A percentile compares a stretch with the other conserved stretches of the same genome.
Conservation (phyloP, 352 stramenopile genomes). For the Globisporangium lucens region DNA sequence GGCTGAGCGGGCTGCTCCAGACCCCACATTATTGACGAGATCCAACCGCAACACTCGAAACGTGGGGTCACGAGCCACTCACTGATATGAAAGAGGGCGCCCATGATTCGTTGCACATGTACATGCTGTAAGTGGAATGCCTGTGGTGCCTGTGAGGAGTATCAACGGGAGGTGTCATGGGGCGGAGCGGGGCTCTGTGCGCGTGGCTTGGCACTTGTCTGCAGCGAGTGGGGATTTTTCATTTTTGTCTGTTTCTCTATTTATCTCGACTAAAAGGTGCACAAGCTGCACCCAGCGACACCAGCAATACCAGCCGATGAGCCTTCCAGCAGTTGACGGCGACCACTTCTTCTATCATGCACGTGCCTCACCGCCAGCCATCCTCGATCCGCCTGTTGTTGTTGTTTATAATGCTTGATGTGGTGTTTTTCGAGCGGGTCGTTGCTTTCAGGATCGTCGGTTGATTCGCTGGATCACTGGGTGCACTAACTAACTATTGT, state of each 20-base stretch:
- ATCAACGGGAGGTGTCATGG: background rate
- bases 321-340: background rate
- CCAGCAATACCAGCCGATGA: background rate
- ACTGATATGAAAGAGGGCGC: background rate
- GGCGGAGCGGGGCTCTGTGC: background rate
- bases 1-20: background rate
- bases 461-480: background rate
- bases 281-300: conserved; percentile 4
- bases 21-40: background rate
- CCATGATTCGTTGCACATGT: too few relatives aligned
- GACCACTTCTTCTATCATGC: background rate
- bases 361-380: background rate
- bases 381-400: background rate
- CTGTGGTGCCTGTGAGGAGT: background rate
- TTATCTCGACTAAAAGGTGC: conserved; percentile 13
- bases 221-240: background rate
- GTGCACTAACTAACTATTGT: conserved; percentile 1
- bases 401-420: background rate
- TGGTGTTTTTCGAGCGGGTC: background rate
- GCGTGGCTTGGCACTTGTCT: background rate
- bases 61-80: background rate
- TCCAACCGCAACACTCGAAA: background rate
- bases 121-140: background rate
- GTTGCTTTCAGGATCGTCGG: background rate
- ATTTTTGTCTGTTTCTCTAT: conserved; percentile 15